Evolutionary conservation across 192 early-diverging fungal species (phyloP).

Genomic region (Martensiomyces pterosporus): DNA sequence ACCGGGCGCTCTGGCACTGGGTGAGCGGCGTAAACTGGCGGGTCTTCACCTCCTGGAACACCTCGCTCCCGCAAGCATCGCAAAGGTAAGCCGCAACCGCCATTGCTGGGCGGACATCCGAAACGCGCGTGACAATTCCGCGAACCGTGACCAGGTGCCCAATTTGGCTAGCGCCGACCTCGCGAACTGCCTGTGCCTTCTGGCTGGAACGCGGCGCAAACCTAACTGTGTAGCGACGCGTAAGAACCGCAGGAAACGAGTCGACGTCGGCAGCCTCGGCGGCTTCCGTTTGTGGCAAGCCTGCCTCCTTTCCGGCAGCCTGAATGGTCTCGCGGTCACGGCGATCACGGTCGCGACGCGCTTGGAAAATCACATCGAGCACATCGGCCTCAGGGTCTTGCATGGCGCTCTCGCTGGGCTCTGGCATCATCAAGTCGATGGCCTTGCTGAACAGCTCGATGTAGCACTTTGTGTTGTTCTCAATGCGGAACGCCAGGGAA

Average conservation of each 20-base stretch:
- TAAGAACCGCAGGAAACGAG: conserved; percentile 77
- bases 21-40: conserved; percentile 74
- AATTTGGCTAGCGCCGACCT: conserved; percentile 73
- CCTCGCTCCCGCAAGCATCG: conserved; percentile 91
- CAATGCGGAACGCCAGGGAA: conserved; percentile 63
- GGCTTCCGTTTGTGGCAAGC: conserved; percentile 18
- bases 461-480: conserved; percentile 83
- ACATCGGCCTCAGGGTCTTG: conserved; percentile 65
- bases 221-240: conserved; percentile 78
- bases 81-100: conserved; percentile 86
- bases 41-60: conserved; percentile 86
- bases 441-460: conserved; percentile 71
- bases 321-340: conserved; percentile 30
- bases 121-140: conserved; percentile 91
- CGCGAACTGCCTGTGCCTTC: conserved; percentile 75
- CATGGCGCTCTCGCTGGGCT: conserved; percentile 34
- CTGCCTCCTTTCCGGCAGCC: conserved; percentile 1
- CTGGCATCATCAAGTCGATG: conserved; percentile 64
- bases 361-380: conserved; percentile 84
- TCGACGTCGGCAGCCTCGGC: conserved; percentile 33
- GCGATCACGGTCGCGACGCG: conserved; percentile 68
- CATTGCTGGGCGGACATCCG: conserved; percentile 88
- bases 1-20: conserved; percentile 76
- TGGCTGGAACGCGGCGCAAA: conserved; percentile 69
- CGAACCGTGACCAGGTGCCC: conserved; percentile 84